These are phyloP conservation scores for Kodamaea leandrae DNA, from an alignment of 805 yeast species.

Conservation along the genomic window DNA sequence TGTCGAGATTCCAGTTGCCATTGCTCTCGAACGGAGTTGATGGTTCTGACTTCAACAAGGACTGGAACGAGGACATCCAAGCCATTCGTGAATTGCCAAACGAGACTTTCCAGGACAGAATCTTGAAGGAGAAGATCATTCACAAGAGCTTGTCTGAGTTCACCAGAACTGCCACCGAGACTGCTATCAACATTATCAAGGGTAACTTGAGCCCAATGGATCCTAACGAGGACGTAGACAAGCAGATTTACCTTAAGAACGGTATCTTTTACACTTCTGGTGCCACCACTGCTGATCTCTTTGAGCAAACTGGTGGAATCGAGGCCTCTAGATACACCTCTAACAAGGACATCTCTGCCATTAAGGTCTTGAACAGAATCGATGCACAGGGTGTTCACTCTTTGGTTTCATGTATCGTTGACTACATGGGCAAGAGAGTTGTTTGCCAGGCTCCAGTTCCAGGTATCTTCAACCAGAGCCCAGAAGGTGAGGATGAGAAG, in stretches of 20 bases:
- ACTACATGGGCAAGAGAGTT: conserved; percentile 83
- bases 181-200: conserved; percentile 72
- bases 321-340: conserved; percentile 82
- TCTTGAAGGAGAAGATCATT: conserved; percentile 71
- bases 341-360: conserved; percentile 73
- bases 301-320: conserved; percentile 68
- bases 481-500: conserved; percentile 45
- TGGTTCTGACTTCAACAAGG: conserved; percentile 58
- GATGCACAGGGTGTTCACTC: conserved; percentile 64
- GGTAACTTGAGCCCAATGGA: conserved; percentile 78
- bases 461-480: conserved; percentile 61
- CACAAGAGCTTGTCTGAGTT: conserved; percentile 74
- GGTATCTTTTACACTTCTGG: conserved; percentile 87
- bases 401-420: conserved; percentile 81
- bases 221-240: conserved; percentile 62
- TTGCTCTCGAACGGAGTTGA: conserved; percentile 55
- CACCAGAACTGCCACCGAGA: conserved; percentile 68
- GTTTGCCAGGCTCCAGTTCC: conserved; percentile 96
- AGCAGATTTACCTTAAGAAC: conserved; percentile 70
- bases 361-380: conserved; percentile 63
- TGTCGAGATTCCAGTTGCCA: conserved; percentile 57
- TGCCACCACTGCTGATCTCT: conserved; percentile 52
- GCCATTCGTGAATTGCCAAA: conserved; percentile 70
- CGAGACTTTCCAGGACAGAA: conserved; percentile 57
- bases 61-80: conserved; percentile 92